Evolutionary conservation across 352 stramenopile genomes (phyloP).

Genomic region (Phytophthora citrophthora): DNA sequence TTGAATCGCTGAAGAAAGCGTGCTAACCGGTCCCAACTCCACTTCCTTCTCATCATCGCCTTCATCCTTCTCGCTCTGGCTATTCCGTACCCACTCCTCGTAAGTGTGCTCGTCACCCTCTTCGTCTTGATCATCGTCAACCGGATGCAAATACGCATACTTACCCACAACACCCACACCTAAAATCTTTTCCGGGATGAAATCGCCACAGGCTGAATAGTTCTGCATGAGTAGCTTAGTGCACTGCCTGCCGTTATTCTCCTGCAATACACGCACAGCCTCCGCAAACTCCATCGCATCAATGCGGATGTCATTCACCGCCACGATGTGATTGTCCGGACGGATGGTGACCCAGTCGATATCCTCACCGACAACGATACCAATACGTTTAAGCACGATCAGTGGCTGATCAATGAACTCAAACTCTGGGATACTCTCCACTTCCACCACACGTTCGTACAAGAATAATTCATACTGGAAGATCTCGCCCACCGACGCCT

Average conservation of each 20-base stretch:
- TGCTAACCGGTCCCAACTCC: constrained; percentile 17
- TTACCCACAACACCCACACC: constrained; percentile 82
- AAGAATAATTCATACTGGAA: constrained; percentile 91
- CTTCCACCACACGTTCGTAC: constrained; percentile 88
- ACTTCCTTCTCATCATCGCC: constrained; percentile 8
- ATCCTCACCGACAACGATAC: constrained; percentile 70
- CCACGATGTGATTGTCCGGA: constrained; percentile 87
- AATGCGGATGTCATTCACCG: constrained; percentile 88
- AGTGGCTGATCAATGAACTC: constrained; percentile 88
- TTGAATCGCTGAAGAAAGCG: constrained; percentile 25
- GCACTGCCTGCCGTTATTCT: constrained; percentile 88
- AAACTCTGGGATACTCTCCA: constrained; percentile 87
- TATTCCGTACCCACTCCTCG: constrained; percentile 63
- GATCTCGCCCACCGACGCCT: constrained; percentile 85
- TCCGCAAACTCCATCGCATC: constrained; percentile 84
- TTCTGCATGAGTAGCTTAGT: constrained; percentile 91
- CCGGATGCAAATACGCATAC: constrained; percentile 76
- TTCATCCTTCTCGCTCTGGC: constrained; percentile 34
- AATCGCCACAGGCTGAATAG: constrained; percentile 85
- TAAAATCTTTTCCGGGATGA: constrained; percentile 89
- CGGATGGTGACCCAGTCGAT: constrained; percentile 86
- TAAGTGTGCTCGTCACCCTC: constrained; percentile 54
- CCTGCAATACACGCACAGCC: constrained; percentile 79
- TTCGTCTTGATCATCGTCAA: constrained; percentile 50
- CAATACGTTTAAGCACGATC: constrained; percentile 88